phyloP scores from a whole-genome alignment of 345 rosid species.

The Ceriops tagal region DNA sequence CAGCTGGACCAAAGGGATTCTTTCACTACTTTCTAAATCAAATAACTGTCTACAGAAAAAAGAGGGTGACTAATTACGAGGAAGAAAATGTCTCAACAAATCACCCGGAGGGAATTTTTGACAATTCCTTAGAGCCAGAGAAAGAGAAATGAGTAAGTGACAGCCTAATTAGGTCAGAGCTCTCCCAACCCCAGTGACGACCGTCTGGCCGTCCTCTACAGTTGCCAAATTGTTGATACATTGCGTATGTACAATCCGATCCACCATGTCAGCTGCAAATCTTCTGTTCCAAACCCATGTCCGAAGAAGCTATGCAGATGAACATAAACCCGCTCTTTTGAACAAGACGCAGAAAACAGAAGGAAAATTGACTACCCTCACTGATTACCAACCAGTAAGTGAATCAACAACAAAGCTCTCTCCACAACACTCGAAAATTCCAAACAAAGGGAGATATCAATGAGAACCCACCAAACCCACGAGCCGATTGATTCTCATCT shows the following conservation, averaged over 20 bases:
- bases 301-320: not conserved
- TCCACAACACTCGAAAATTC: not conserved
- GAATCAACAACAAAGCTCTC: not conserved
- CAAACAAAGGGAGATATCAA: not conserved
- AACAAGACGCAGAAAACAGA: constrained; percentile 33
- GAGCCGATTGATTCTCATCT: constrained; percentile 36
- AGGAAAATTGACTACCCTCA: constrained; percentile 16
- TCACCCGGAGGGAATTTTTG: constrained; percentile 11
- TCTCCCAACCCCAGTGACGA: constrained; percentile 19
- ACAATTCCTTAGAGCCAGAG: constrained; percentile 12
- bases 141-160: constrained; percentile 4
- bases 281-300: constrained; percentile 8
- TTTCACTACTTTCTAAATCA: not conserved
- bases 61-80: not conserved
- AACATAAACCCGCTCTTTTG: constrained; percentile 4
- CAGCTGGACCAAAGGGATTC: constrained; percentile 7
- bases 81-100: constrained; percentile 2
- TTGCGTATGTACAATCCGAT: constrained; percentile 9
- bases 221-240: constrained; percentile 17
- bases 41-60: constrained; percentile 17
- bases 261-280: constrained; percentile 7
- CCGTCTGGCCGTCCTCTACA: constrained; percentile 20
- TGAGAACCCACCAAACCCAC: constrained; percentile 13
- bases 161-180: constrained; percentile 30
- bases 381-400: constrained; percentile 4